Evolutionary conservation across 352 stramenopile species (phyloP), one percentile per base, ranked within the genome.

Genomic region (Phytophthora melonis): DNA sequence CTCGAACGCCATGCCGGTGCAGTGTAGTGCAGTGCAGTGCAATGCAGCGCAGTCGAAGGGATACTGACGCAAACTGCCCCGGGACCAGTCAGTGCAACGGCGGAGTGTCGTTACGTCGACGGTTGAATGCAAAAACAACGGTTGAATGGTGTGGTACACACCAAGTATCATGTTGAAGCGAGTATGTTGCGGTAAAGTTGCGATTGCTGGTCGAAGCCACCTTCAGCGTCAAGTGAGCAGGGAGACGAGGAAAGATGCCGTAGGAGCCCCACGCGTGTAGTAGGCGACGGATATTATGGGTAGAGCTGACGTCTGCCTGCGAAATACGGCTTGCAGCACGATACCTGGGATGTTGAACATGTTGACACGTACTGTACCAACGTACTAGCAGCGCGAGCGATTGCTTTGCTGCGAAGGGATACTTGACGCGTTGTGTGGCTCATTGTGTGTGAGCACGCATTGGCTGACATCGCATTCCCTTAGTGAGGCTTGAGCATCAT

Each of bases 1-100:
- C 25, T 75, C 47, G 39, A 67, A 58, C 21, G 62, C 56, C 68
- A 75, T 75, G n/a, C 23, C 30, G 47, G 16, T 13, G 19, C 10
- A 50, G 14, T 21, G 18, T 3, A 49, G 16, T 13, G 19, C 10
- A 50, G 14, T 21, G 18, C 6, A 49, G 25, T 39, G 27, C 27
- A 32, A 5, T 11, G n/a, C 10, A 50, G 32, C 14, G 18, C 6
- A 16, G 13, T n/a, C 36, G 36, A 45, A 45, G 36, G 13, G 13
- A n/a, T 54, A 68, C 11, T 68, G 61, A 63, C 14, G 14, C 43
- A 21, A 50, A 21, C 25, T 50, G 18, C 43, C 43, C 14, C 16
- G 14, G 43, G 43, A 50, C 43, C 43, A 50, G 43, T 50, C 23
- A 27, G 19, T 43, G 16, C 43, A 65, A 18, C 30, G 18, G 58